Percentiles rank a stretch among this genome's conserved stretches.
phyloP scores from a whole-genome alignment of 345 rosid genomes.

The Eucalyptus leucophloia region DNA sequence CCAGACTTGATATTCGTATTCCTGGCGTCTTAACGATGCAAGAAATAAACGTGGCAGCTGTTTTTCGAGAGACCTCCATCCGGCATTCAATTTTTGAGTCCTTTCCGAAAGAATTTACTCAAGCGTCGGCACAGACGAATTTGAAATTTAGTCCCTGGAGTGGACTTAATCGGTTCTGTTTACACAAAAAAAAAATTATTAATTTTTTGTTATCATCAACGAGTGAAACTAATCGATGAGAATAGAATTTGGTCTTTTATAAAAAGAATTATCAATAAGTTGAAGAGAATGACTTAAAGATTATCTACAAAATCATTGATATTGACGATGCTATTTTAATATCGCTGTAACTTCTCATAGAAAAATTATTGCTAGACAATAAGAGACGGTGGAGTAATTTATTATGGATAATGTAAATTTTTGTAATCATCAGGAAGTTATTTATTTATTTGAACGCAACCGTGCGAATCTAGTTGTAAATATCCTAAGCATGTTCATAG shows the following conservation, averaged over 20 bases:
- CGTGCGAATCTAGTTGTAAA: neutral
- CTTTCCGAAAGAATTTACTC: neutral
- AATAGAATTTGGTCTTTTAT: neutral
- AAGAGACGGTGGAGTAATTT: neutral
- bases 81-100: neutral
- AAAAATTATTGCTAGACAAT: too few species aligned
- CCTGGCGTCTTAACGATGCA: neutral
- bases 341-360: too few species aligned
- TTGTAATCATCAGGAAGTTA: neutral
- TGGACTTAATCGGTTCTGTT: neutral
- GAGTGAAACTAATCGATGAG: accelerated
- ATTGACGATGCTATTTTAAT: too few species aligned
- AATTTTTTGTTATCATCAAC: too few species aligned
- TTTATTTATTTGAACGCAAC: neutral
- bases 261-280: too few species aligned
- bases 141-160: neutral
- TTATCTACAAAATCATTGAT: neutral
- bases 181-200: neutral
- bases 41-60: neutral
- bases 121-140: neutral
- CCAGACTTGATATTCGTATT: neutral
- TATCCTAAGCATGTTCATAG: neutral
- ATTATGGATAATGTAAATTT: neutral
- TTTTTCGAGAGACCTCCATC: neutral
- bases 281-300: neutral